A percentile compares a stretch with the other conserved stretches of the same genome.
Conservation (phyloP, 768 basidiomycete species). For the Rhodotorula taiwanensis region DNA sequence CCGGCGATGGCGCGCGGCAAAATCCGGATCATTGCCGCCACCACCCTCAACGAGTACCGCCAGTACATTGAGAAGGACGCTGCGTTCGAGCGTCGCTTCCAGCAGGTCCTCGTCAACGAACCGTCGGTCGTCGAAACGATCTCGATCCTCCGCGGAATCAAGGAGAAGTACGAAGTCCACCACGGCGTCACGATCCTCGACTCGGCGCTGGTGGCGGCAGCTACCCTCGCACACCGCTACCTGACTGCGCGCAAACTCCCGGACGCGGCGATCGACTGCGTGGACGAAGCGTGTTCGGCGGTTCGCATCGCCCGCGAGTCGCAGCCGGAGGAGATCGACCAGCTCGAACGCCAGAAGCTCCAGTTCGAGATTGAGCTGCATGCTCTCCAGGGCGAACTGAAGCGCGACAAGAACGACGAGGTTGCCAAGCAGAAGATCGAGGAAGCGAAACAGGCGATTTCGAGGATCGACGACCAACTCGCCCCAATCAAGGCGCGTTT, state of each 20-base stretch:
- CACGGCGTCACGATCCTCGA: conserved; percentile 91
- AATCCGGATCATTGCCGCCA: conserved; percentile 72
- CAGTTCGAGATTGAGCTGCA: conserved; percentile 93
- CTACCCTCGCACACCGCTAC: conserved; percentile 86
- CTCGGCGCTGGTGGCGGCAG: conserved; percentile 77
- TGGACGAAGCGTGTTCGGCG: conserved; percentile 81
- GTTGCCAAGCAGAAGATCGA: conserved; percentile 64
- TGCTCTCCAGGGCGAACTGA: conserved; percentile 64
- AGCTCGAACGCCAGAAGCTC: conserved; percentile 75
- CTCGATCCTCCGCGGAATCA: conserved; percentile 84
- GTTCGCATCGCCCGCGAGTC: conserved; percentile 90
- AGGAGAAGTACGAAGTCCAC: conserved; percentile 80
- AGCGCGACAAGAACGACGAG: conserved; percentile 73
- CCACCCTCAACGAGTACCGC: conserved; percentile 83
- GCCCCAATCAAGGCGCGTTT: conserved; percentile 48
- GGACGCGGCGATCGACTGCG: conserved; percentile 78
- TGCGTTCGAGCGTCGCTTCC: conserved; percentile 48
- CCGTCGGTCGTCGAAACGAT: conserved; percentile 83
- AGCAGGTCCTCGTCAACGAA: conserved; percentile 88
- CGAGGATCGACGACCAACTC: conserved; percentile 52
- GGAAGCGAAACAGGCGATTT: conserved; percentile 64
- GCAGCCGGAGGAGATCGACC: conserved; percentile 85
- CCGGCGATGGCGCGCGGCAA: conserved; percentile 61
- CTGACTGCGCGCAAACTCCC: conserved; percentile 54
- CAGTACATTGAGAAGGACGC: conserved; percentile 74